These are phyloP conservation scores for Zangia roseola DNA, from an alignment of 768 basidiomycete species.

Conservation along the genomic window DNA sequence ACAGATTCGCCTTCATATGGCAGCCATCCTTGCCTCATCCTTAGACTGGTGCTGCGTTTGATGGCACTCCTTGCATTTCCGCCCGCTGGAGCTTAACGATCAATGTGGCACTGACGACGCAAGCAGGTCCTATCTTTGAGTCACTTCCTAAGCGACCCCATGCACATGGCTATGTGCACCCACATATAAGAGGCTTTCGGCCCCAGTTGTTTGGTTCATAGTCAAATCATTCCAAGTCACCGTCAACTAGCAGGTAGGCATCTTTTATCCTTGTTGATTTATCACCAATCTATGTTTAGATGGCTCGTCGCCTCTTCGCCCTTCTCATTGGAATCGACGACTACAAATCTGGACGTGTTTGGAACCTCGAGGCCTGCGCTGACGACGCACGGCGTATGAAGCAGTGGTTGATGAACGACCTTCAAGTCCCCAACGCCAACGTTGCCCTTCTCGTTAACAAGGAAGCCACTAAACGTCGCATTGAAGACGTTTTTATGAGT, in stretches of 20 bases:
- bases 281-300: conserved; percentile 23
- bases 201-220: neutral
- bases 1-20: conserved; percentile 9
- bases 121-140: neutral
- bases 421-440: conserved; percentile 58
- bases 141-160: neutral
- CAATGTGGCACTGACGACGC: conserved; percentile 4
- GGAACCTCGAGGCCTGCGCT: conserved; percentile 65
- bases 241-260: conserved; percentile 9
- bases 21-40: neutral
- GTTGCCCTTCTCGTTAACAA: conserved; percentile 55
- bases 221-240: conserved; percentile 9
- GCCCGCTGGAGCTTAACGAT: conserved; percentile 6
- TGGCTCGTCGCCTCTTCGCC: conserved; percentile 55
- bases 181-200: conserved; percentile 16
- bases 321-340: conserved; percentile 68
- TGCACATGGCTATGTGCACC: conserved; percentile 11
- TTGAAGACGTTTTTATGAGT: conserved; percentile 58
- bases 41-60: conserved; percentile 6
- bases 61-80: conserved; percentile 21
- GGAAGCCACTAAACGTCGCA: conserved; percentile 58
- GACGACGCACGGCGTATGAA: conserved; percentile 61
- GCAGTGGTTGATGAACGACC: conserved; percentile 54
- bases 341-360: conserved; percentile 63
- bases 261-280: neutral